These are phyloP conservation scores for Yamadazyma spencermartinsiae DNA, from an alignment of 1,139 yeast species.

Conservation along the genomic window DNA sequence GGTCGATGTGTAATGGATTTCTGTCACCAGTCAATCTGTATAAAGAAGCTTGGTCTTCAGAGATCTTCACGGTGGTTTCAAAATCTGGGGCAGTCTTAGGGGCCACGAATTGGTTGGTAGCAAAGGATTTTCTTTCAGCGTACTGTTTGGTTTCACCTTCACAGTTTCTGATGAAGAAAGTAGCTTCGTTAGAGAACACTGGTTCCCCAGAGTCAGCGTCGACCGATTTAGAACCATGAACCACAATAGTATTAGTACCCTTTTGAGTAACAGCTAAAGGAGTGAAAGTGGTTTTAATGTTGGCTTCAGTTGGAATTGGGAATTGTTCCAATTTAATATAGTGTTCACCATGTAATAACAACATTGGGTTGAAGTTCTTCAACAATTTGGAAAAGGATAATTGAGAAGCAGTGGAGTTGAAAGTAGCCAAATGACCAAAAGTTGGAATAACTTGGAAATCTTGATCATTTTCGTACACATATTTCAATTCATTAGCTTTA, in stretches of 20 bases:
- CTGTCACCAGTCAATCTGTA: constrained; percentile 93
- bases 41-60: constrained; percentile 78
- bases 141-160: constrained; percentile 59
- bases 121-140: constrained; percentile 53
- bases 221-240: constrained; percentile 70
- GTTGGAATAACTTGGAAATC: constrained; percentile 91
- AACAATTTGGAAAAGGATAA: constrained; percentile 58
- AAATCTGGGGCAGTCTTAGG: constrained; percentile 72
- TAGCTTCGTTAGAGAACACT: constrained; percentile 78
- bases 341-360: constrained; percentile 94
- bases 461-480: constrained; percentile 72
- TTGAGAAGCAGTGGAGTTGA: constrained; percentile 52
- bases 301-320: constrained; percentile 78
- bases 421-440: constrained; percentile 82
- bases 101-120: constrained; percentile 63
- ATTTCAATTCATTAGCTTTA: constrained; percentile 70
- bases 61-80: constrained; percentile 58
- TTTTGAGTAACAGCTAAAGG: constrained; percentile 82
- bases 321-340: constrained; percentile 75
- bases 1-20: constrained; percentile 95
- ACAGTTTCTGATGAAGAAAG: constrained; percentile 85
- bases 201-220: constrained; percentile 71
- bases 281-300: constrained; percentile 57
- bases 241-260: constrained; percentile 84
- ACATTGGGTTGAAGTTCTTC: constrained; percentile 84